Conservation (phyloP, 1,139 yeast genomes). For the Lodderomyces beijingensis region DNA sequence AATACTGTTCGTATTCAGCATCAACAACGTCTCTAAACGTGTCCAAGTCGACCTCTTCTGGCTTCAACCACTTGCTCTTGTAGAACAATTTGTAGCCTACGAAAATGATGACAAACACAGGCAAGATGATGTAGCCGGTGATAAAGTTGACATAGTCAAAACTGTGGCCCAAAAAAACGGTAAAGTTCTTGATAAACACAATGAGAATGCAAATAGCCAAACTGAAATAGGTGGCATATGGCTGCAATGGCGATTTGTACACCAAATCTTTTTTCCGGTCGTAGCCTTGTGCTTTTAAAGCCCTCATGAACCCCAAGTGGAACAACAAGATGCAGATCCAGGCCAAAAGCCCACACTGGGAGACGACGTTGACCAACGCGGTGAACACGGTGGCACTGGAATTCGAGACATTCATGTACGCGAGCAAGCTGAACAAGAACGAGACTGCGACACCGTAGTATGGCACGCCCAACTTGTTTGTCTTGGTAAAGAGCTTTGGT, state of each 20-base stretch:
- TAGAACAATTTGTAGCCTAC: slow-evolving; percentile 55
- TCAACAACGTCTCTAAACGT: slow-evolving; percentile 65
- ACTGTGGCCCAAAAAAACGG: slow-evolving; percentile 57
- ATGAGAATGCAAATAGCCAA: slow-evolving; percentile 51
- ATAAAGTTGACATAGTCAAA: slow-evolving; percentile 52
- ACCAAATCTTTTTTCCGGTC: slow-evolving; percentile 37
- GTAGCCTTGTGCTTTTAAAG: slow-evolving; percentile 60
- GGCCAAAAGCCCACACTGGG: slow-evolving; percentile 67
- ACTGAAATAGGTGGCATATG: slow-evolving; percentile 59
- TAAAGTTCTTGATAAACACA: slow-evolving; percentile 68
- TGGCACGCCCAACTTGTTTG: slow-evolving; percentile 38
- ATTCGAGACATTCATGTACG: slow-evolving; percentile 58
- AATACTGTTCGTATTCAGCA: slow-evolving; percentile 58
- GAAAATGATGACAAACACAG: slow-evolving; percentile 53
- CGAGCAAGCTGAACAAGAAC: slow-evolving; percentile 50
- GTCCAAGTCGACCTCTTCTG: slow-evolving; percentile 59
- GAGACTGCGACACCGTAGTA: slow-evolving; percentile 34
- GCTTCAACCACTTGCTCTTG: slow-evolving; percentile 48
- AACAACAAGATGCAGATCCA: slow-evolving; percentile 65
- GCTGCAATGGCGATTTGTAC: slow-evolving; percentile 64
- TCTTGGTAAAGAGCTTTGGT: slow-evolving; percentile 46
- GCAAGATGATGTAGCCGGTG: slow-evolving; percentile 76
- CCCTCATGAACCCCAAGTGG: slow-evolving; percentile 60
- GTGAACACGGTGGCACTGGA: slow-evolving; percentile 52
- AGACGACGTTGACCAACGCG: slow-evolving; percentile 69